Percentiles rank a stretch among this genome's conserved stretches.
Conservation (phyloP, 805 yeast species). For the Saccharomycopsis fibuligera region DNA sequence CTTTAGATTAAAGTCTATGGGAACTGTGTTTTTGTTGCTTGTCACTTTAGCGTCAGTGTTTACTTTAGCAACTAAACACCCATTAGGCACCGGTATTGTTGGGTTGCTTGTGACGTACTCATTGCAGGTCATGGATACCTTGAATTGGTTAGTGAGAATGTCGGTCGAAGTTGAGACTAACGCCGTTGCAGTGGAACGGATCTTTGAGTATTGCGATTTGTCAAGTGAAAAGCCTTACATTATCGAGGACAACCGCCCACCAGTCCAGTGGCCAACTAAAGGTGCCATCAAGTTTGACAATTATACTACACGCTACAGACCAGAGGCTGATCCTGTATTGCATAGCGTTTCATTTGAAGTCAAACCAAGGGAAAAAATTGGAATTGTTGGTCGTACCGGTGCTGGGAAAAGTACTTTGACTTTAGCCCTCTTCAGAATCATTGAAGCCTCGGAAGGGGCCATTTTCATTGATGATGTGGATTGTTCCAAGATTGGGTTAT, state of each 20-base stretch:
- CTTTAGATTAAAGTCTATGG: constrained; percentile 54
- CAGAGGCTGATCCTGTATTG: constrained; percentile 53
- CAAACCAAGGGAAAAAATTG: constrained; percentile 53
- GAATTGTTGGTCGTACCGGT: constrained; percentile 75
- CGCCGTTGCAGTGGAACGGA: constrained; percentile 62
- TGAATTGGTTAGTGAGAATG: constrained; percentile 52
- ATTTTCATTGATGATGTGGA: constrained; percentile 51
- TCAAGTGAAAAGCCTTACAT: constrained; percentile 41
- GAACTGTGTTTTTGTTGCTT: constrained; percentile 37
- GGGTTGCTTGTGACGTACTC: constrained; percentile 65
- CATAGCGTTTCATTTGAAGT: constrained; percentile 41
- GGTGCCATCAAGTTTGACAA: constrained; percentile 46
- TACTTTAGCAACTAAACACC: constrained; percentile 35
- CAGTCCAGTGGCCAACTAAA: constrained; percentile 45
- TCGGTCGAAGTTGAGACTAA: constrained; percentile 60
- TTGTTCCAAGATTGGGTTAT: constrained; percentile 44
- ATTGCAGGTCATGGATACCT: constrained; percentile 45
- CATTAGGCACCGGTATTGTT: constrained; percentile 51
- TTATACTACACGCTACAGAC: constrained; percentile 55
- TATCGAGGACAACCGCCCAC: constrained; percentile 41
- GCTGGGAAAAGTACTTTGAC: constrained; percentile 67
- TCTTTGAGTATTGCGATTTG: constrained; percentile 50
- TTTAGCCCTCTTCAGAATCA: constrained; percentile 52
- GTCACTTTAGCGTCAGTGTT: constrained; percentile 45
- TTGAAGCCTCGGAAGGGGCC: constrained; percentile 50